Percentiles rank a stretch among this genome's conserved stretches.
Evolutionary conservation across 306 rosid species (phyloP).

Genomic region (Corylus heterophylla): DNA sequence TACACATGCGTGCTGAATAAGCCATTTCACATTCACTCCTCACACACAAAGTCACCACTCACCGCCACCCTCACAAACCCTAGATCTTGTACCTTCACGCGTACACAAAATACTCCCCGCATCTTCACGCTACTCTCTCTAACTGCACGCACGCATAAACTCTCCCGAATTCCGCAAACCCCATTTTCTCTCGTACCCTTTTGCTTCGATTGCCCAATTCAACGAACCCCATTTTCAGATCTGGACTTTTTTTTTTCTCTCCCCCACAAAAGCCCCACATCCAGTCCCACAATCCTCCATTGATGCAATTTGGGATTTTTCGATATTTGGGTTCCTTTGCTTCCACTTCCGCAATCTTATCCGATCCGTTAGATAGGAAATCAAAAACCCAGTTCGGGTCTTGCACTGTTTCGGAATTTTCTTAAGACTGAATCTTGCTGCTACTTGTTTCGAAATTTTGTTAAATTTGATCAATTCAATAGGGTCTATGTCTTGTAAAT

Average conservation of each 20-base stretch:
- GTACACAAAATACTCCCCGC: slow-evolving; percentile 12
- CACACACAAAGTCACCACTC: slow-evolving; percentile 6
- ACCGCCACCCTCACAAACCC: slow-evolving; percentile 42
- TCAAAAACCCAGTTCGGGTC: slow-evolving; percentile 9
- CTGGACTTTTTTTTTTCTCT: slow-evolving; percentile 30
- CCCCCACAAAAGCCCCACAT: not conserved
- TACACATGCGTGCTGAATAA: slow-evolving; percentile 51
- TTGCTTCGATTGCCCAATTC: slow-evolving; percentile 10
- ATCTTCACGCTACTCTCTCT: slow-evolving; percentile 43
- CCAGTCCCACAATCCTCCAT: not conserved
- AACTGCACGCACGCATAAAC: not conserved
- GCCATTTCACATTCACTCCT: slow-evolving; percentile 31
- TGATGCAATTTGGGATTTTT: not conserved
- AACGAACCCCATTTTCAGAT: slow-evolving; percentile 41
- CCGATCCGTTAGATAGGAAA: slow-evolving; percentile 25
- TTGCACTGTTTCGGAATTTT: slow-evolving; percentile 19
- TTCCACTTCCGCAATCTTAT: slow-evolving; percentile 4
- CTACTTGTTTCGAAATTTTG: slow-evolving; percentile 26
- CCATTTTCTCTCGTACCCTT: slow-evolving; percentile 23
- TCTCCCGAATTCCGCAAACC: slow-evolving; percentile 1
- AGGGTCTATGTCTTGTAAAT: slow-evolving; percentile 16
- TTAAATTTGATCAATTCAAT: slow-evolving; percentile 21
- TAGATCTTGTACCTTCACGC: slow-evolving; percentile 51
- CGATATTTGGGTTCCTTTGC: not conserved
- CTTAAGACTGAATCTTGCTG: slow-evolving; percentile 13